Conservation (phyloP, 495 filamentous ascomycete genomes). For the Rhypophila decipiens region DNA sequence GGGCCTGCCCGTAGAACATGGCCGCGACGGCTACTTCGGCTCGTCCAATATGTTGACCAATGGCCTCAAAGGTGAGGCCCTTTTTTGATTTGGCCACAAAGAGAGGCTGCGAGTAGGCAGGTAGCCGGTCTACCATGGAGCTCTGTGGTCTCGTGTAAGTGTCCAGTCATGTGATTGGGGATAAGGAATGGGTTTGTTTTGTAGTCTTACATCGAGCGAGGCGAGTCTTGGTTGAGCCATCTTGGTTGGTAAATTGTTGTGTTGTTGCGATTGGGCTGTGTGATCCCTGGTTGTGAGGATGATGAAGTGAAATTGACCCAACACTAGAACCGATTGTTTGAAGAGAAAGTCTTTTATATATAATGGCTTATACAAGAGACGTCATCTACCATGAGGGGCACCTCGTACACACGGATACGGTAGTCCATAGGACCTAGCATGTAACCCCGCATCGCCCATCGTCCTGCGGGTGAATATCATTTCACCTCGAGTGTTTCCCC, state of each 20-base stretch:
- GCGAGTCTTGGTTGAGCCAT: conserved; percentile 25
- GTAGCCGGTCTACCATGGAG: conserved; percentile 47
- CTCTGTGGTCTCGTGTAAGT: conserved; percentile 19
- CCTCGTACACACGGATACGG: not conserved
- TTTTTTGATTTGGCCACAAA: conserved; percentile 77
- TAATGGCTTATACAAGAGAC: too few relatives aligned
- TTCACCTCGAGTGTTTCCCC: conserved; percentile 8
- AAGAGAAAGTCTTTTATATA: too few relatives aligned
- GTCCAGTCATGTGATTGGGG: not conserved
- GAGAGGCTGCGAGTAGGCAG: conserved; percentile 64
- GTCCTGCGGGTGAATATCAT: conserved; percentile 2
- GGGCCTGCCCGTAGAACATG: conserved; percentile 90
- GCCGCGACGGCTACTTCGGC: conserved; percentile 88
- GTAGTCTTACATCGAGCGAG: conserved; percentile 24
- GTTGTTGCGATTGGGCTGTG: not conserved
- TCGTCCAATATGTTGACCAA: conserved; percentile 69
- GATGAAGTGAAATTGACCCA: not conserved
- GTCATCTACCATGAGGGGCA: not conserved
- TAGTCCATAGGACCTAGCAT: conserved; percentile 2
- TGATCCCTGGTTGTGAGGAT: not conserved
- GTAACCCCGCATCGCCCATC: conserved; percentile 8
- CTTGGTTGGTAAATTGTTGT: not conserved
- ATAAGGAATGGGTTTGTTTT: not conserved
- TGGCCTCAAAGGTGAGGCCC: conserved; percentile 72
- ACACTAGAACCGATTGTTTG: too few relatives aligned